These are phyloP conservation scores for Globisporangium emineosum DNA, from an alignment of 352 stramenopile genomes.

Conservation along the genomic window DNA sequence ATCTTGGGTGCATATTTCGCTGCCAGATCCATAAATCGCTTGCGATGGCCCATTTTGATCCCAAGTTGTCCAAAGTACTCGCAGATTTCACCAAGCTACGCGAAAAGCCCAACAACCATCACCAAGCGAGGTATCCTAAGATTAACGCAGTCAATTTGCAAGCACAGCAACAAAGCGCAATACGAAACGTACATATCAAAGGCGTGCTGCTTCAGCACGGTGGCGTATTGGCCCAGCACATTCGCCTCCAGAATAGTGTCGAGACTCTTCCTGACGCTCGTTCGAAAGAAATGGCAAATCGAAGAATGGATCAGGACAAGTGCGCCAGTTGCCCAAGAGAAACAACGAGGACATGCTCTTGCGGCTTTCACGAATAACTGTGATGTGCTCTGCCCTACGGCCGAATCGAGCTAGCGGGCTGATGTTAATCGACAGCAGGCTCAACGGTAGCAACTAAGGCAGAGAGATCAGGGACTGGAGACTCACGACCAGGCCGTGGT, in stretches of 20 bases:
- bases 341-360: neutral
- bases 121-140: too few relatives aligned
- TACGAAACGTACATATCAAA: neutral
- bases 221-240: neutral
- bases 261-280: neutral
- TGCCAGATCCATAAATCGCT: neutral
- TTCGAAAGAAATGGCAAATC: neutral
- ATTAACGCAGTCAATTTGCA: neutral
- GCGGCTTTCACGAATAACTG: too few relatives aligned
- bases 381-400: too few relatives aligned
- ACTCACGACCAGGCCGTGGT: too few relatives aligned
- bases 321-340: neutral
- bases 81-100: neutral
- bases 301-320: neutral
- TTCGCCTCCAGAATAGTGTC: neutral
- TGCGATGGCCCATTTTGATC: conserved; percentile 3
- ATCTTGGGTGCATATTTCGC: neutral
- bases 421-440: too few relatives aligned
- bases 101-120: neutral
- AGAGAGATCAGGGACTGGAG: too few relatives aligned
- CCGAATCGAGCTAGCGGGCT: too few relatives aligned
- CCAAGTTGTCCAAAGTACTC: conserved; percentile 5
- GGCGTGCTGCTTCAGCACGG: neutral
- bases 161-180: too few relatives aligned
- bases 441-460: too few relatives aligned